Conservation (phyloP, 2,329 filamentous ascomycete genomes). For the Sporothrix phasma region DNA sequence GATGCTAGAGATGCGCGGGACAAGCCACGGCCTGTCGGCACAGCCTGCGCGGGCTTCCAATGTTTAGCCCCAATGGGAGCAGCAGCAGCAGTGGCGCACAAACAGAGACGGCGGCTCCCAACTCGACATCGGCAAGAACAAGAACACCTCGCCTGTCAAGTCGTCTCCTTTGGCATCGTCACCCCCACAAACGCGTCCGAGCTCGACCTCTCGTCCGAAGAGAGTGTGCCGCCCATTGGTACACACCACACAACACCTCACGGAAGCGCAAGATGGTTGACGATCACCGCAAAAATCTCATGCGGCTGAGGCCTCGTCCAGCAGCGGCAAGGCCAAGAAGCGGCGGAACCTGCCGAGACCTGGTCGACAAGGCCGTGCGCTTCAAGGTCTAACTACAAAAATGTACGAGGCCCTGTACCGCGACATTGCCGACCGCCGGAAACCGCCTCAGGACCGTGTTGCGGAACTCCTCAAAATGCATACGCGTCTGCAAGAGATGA, state of each 20-base stretch:
- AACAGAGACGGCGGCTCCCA: background rate
- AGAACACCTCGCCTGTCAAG: conserved; percentile 46
- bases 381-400: conserved; percentile 49
- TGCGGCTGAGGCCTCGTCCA: conserved; percentile 21
- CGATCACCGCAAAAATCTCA: conserved; percentile 13
- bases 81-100: conserved; percentile 8
- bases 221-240: conserved; percentile 22
- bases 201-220: conserved; percentile 33
- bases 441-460: conserved; percentile 43
- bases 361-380: conserved; percentile 42
- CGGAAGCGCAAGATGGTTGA: conserved; percentile 37
- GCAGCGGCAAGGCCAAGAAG: conserved; percentile 16
- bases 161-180: conserved; percentile 57
- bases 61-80: conserved; percentile 29
- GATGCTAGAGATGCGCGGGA: background rate
- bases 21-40: background rate
- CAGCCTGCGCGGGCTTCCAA: conserved; percentile 28
- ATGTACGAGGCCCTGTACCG: conserved; percentile 48
- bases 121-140: background rate
- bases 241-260: conserved; percentile 17
- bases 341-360: conserved; percentile 33
- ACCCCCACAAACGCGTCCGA: conserved; percentile 57
- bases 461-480: conserved; percentile 45
- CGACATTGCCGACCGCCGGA: conserved; percentile 40
- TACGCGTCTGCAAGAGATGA: conserved; percentile 44